Base-by-base conservation (phyloP, 139 green algal species). In the Auxenochlorella protothecoides region DNA sequence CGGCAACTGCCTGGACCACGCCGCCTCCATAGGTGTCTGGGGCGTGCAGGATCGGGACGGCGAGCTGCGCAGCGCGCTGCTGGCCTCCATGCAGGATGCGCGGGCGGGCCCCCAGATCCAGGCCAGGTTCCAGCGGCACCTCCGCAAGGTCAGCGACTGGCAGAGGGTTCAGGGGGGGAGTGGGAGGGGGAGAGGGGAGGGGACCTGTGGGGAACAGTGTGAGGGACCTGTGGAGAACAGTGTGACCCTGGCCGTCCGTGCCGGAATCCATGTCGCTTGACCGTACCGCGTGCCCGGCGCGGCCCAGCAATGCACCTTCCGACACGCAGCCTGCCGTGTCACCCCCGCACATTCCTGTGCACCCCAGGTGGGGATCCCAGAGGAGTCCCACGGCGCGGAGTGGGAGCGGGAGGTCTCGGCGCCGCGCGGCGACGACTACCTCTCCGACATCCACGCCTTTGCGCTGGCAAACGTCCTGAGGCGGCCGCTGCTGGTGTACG, bases 1-100 rank as follows among this genome's bases (percentile, higher is more conserved):
- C 52, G 72, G 72, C 72, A 76, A 76, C 65, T 76, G 72, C 72
- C 65, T 76, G 15, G 56, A 44, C 65, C 72, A 76, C 56, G 60
- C 72, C 2, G 67, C 65, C 72, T 71, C 63, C 16, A 65, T 76
- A 65, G 72, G 72, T 7, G n/a, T 68, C 7, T 76, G 57, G 57
- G 72, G 72, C 5, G 53, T 76, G 52, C 72, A 76, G 52, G 72
- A 76, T 65, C 53, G 66, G 7, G 72, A 76, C 53, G 11, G 14
- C 3, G 7, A 54, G 4, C 64, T 76, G 53, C 59, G 72, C 14
- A 11, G 51, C 57, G 65, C 72, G 57, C 71, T 76, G 16, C 57
- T 52, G 2, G 57, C 59, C 5, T 72, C 72, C 2, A 76, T 76
- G 72, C 4, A 65, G 52, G 65, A 76, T 65, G 57, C 72, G 11